A percentile compares a stretch with the other conserved stretches of the same genome.
Conservation (phyloP, 768 basidiomycete species). For the Termitomyces sp. region DNA sequence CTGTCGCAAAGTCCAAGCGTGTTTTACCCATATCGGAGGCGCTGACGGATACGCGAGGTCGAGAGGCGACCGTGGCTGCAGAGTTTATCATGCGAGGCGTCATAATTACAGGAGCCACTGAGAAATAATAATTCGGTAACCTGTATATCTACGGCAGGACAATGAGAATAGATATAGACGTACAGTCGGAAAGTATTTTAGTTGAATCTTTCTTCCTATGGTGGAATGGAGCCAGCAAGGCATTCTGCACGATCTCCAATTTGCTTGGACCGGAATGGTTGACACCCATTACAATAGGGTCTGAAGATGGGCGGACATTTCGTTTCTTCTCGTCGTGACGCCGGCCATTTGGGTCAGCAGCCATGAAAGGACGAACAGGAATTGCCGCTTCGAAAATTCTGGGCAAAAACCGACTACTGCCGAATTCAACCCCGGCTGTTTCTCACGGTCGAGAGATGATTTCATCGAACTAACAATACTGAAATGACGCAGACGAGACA, state of each 20-base stretch:
- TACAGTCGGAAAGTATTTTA: constrained; percentile 72
- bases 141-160: background rate
- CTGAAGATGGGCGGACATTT: constrained; percentile 31
- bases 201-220: constrained; percentile 65
- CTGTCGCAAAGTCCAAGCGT: constrained; percentile 65
- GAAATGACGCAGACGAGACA: too few species aligned
- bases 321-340: constrained; percentile 28
- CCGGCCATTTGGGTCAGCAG: constrained; percentile 28
- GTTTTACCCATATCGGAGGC: constrained; percentile 28
- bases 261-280: constrained; percentile 36
- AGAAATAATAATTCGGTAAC: background rate
- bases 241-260: constrained; percentile 62
- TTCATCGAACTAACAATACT: background rate
- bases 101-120: constrained; percentile 88
- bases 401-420: constrained; percentile 14
- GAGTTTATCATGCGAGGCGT: constrained; percentile 77
- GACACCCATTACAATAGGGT: constrained; percentile 28
- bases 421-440: constrained; percentile 12
- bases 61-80: constrained; percentile 61
- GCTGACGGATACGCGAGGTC: constrained; percentile 29
- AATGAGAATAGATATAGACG: constrained; percentile 18
- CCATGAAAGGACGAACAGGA: constrained; percentile 23
- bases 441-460: constrained; percentile 13
- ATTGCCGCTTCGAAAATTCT: constrained; percentile 4
- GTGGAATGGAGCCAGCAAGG: constrained; percentile 66